Evolutionary conservation across 345 rosid species (phyloP).

Genomic region (Linum usitatissimum): DNA sequence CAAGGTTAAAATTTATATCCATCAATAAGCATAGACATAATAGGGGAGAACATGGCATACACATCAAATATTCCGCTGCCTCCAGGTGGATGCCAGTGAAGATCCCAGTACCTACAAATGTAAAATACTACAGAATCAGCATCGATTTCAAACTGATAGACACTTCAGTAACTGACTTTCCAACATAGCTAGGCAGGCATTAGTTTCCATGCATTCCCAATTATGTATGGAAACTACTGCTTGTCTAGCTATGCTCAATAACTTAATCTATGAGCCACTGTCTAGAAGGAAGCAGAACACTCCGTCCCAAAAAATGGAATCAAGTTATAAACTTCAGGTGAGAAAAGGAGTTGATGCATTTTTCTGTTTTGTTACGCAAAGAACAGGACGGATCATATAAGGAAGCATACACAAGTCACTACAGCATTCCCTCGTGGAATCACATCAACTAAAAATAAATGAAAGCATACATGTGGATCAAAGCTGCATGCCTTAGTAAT

Average conservation of each 20-base stretch:
- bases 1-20: neutral
- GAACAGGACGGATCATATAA: too few species aligned
- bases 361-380: neutral
- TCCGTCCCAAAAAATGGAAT: neutral
- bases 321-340: neutral
- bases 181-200: neutral
- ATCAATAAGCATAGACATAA: neutral
- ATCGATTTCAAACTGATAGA: neutral
- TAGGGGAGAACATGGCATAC: conserved; percentile 7
- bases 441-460: neutral
- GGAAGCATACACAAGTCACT: neutral
- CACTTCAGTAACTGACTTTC: neutral
- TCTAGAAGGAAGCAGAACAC: neutral
- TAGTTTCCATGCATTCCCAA: neutral
- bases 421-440: neutral
- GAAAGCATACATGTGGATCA: neutral
- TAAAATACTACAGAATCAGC: neutral
- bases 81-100: conserved; percentile 18
- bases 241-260: too few species aligned
- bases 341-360: neutral
- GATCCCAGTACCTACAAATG: conserved; percentile 22
- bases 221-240: too few species aligned
- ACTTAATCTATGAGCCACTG: neutral
- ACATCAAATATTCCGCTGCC: conserved; percentile 26
- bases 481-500: neutral